Base-by-base conservation (phyloP, 306 rosid genomes). In the Sophora flavescens region DNA sequence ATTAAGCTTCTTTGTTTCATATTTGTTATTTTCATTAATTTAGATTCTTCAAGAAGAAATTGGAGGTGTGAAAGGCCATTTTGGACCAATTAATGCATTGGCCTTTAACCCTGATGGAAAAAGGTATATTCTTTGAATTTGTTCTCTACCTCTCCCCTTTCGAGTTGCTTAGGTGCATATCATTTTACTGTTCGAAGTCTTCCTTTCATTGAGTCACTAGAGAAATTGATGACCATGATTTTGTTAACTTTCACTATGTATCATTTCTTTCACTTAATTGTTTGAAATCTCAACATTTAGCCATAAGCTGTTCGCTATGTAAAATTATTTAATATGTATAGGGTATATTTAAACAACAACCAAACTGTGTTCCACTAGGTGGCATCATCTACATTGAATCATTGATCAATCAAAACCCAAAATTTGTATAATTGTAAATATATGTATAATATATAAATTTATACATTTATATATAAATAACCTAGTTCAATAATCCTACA, bases 21-120 rank as follows among this genome's bases (percentile, higher is more conserved):
- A 5, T 39, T 54, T 70, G 68, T 28, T 14, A 7, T 63, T 72
- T 65, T 38, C 12, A 10, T 75, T 30, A 74, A 72, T 12, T 76
- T 83, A 95, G 99, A 86, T 95, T 85, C 96, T 95, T 77, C 96
- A 90, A 89, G 98, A 90, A 86, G 98, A 95, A 84, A 90, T 95
- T 82, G 97, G 98, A 48, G 98, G 97, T 53, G 97, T 95, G 32
- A 95, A 95, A 79, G 99, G 99, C 51, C 99, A 95, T 81, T 95
- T 92, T 78, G 99, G 99, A 84, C 99, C 97, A 5, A 95, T 95
- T 65, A 95, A 95, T 82, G 96, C 97, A 56, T 64, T 95, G 84
- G 97, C 99, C 64, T 92, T 95, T 85, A 95, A 95, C 60, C 97
- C 97, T 32, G 97, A 95, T 75, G 98, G 98, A 17, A 92, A 78